A percentile compares a stretch with the other conserved stretches of the same genome.
phyloP scores from a whole-genome alignment of 1,284 basidiomycete genomes.

The Peniophora sp. region DNA sequence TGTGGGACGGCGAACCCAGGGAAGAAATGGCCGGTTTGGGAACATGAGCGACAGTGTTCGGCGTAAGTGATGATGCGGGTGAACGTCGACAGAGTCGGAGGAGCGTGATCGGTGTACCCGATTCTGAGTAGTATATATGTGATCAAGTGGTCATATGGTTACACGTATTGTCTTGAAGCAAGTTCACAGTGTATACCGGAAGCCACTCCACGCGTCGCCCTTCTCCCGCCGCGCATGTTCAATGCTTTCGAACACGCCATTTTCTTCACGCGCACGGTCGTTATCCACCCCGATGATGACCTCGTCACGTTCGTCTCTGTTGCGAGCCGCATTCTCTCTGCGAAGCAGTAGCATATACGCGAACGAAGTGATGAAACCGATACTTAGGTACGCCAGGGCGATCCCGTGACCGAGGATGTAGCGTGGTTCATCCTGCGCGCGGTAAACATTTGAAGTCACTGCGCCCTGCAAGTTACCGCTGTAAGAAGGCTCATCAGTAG shows the following conservation, averaged over 20 bases:
- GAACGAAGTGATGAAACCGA: constrained; percentile 50
- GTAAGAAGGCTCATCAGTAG: background rate
- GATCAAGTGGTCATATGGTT: too few species aligned
- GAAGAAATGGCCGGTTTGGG: too few species aligned
- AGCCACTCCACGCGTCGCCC: constrained; percentile 41
- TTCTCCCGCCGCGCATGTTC: constrained; percentile 33
- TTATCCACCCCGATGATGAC: constrained; percentile 44
- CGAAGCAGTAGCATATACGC: constrained; percentile 39
- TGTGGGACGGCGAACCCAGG: too few species aligned
- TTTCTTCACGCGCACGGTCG: constrained; percentile 19
- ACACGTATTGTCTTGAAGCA: background rate
- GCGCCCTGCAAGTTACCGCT: constrained; percentile 68
- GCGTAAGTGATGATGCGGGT: too few species aligned
- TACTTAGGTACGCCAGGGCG: constrained; percentile 61
- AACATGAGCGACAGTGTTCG: too few species aligned
- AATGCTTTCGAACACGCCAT: constrained; percentile 29
- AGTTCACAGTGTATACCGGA: constrained; percentile 29
- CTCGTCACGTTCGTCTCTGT: constrained; percentile 60
- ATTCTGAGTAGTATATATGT: too few species aligned
- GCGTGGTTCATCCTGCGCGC: constrained; percentile 58
- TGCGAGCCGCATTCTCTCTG: constrained; percentile 53
- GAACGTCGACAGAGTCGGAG: too few species aligned
- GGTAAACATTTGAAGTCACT: constrained; percentile 66
- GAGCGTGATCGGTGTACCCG: too few species aligned
- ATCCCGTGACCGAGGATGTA: constrained; percentile 62